phyloP scores from a whole-genome alignment of 176 grass and related monocot species.

The Bothriochloa decipiens region DNA sequence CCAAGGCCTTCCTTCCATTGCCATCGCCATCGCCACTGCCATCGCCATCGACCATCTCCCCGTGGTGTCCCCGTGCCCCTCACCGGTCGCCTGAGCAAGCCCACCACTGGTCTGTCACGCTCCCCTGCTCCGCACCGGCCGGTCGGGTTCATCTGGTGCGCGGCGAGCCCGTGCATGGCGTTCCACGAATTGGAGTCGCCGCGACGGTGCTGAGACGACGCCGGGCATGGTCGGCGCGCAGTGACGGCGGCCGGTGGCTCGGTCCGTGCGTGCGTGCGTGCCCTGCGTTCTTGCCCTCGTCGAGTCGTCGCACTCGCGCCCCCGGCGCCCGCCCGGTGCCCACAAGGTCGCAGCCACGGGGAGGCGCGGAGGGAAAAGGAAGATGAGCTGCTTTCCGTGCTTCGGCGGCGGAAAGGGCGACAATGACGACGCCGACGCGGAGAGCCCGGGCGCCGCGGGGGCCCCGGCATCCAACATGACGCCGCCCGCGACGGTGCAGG shows the following conservation, averaged over 20 bases:
- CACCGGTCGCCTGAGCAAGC: not conserved
- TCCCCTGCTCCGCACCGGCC: not conserved
- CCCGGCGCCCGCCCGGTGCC: not conserved
- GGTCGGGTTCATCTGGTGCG: not conserved
- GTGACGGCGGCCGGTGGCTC: constrained; percentile 40
- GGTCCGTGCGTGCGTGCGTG: not conserved
- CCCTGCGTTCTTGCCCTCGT: constrained; percentile 9
- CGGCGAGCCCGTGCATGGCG: constrained; percentile 27
- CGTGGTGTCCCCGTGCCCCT: not conserved
- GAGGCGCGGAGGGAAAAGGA: constrained; percentile 15
- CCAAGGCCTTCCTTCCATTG: constrained; percentile 56
- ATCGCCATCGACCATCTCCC: not conserved
- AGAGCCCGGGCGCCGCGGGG: not conserved
- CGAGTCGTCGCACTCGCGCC: constrained; percentile 12
- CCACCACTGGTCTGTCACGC: not conserved
- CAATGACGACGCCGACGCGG: not conserved
- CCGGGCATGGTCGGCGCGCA: constrained; percentile 29
- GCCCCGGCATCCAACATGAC: constrained; percentile 23
- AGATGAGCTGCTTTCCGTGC: constrained; percentile 80
- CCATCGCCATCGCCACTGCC: not conserved
- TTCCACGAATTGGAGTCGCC: constrained; percentile 29
- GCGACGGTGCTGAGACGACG: constrained; percentile 32
- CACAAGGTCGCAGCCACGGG: constrained; percentile 22
- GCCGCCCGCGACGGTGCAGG: constrained; percentile 16
- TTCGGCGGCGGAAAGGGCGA: constrained; percentile 51